Evolutionary conservation across 768 basidiomycete genomes (phyloP), one percentile per base, ranked within the genome.

Genomic region (Lactarius trivialis): DNA sequence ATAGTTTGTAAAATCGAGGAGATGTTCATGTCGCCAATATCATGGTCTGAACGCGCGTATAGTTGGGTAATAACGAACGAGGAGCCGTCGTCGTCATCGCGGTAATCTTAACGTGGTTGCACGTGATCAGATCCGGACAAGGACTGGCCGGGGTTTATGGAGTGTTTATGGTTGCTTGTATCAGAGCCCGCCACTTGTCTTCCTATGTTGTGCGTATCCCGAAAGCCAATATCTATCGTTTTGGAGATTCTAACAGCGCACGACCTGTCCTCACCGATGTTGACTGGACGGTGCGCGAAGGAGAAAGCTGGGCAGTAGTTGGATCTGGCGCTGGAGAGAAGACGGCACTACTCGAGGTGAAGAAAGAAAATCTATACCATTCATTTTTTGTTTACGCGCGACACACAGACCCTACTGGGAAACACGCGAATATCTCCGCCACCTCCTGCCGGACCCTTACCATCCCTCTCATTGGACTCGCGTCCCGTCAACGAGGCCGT

Each of bases 281-380:
- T 1, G 70, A 77, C 15, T 89, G 88, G 88, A 81, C 77, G 7
- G 77, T 88, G 0, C 72, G 78, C 26, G 78, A 85, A 21, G 79
- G 79, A 30, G 82, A 91, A 69, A 83, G 78, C 17, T 93, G 91
- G 91, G 91, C 86, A 0, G 78, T 93, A 9, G 78, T 93, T 4
- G 84, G 85, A 1, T 81, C 83, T 32, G 82, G 82, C 1, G 79
- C 83, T 21, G 82, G 84, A 24, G 82, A 85, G 63, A 89, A 88
- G 65, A 73, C 80, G 0, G 74, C 77, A 0, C 59, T 91, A 15
- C 80, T 93, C 61, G 83, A 88, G 78, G 91, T 90, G 69, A 56
- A 78, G 62, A 63, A 19, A 15, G 41, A 21, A 9, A 19, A n/a
- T n/a, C n/a, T 6, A 33, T 21, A 50, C 24, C 28, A 12, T 12